Percentiles rank a stretch among this genome's conserved stretches.
Evolutionary conservation across 176 grass and related monocot species (phyloP).

Genomic region (Hsuehochloa calcarea): DNA sequence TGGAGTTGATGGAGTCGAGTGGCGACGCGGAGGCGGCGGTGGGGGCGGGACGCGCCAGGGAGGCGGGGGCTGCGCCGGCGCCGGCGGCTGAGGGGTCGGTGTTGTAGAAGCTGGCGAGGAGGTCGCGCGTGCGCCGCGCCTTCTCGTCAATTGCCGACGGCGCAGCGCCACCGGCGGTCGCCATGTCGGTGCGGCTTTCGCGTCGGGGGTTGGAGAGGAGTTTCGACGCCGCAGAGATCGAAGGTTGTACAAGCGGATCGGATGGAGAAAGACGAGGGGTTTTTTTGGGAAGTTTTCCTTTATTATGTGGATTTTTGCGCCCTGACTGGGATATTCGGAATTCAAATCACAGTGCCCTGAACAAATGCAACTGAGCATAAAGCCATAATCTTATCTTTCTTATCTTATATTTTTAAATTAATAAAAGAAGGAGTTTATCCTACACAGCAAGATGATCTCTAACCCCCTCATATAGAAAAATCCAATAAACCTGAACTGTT

Average conservation of each 20-base stretch:
- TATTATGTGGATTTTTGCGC: too few relatives aligned
- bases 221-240: slow-evolving; percentile 19
- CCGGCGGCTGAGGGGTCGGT: slow-evolving; percentile 40
- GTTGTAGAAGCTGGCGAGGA: slow-evolving; percentile 97
- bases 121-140: slow-evolving; percentile 85
- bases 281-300: background rate
- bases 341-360: too few relatives aligned
- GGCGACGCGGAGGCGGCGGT: slow-evolving; percentile 44
- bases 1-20: slow-evolving; percentile 81
- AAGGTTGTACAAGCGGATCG: slow-evolving; percentile 21
- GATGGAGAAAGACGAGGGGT: slow-evolving; percentile 17
- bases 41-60: slow-evolving; percentile 15
- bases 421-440: too few relatives aligned
- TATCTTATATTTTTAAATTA: too few relatives aligned
- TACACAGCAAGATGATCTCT: too few relatives aligned
- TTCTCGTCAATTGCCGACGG: slow-evolving; percentile 74
- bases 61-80: slow-evolving; percentile 10
- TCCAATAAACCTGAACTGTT: too few relatives aligned
- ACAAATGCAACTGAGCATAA: too few relatives aligned
- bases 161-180: slow-evolving; percentile 15
- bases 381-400: too few relatives aligned
- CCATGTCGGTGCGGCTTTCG: slow-evolving; percentile 21
- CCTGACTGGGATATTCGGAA: too few relatives aligned
- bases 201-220: slow-evolving; percentile 17
- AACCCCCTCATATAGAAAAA: too few relatives aligned